Conservation (phyloP, 768 basidiomycete species). For the Lactarius indigo region DNA sequence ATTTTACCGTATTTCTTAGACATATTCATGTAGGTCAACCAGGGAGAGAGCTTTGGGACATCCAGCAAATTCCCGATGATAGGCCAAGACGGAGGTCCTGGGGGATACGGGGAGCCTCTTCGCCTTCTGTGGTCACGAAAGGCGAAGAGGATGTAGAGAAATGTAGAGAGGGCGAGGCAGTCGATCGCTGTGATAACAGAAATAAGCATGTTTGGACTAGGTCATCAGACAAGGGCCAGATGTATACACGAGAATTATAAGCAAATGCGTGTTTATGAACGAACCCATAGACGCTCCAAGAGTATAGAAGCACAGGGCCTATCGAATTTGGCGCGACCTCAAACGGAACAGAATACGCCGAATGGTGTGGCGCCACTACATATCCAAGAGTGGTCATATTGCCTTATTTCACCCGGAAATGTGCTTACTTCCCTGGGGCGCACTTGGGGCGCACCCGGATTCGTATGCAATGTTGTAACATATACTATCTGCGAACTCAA, state of each 20-base stretch:
- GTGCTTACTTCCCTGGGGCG: too few relatives aligned
- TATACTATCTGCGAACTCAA: too few relatives aligned
- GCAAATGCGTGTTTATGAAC: not conserved
- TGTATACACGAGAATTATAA: not conserved
- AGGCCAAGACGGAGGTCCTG: not conserved
- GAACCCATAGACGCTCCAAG: not conserved
- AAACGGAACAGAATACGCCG: too few relatives aligned
- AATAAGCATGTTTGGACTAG: not conserved
- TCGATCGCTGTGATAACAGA: not conserved
- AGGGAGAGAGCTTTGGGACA: not conserved
- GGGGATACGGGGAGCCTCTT: not conserved
- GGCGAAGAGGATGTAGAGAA: not conserved
- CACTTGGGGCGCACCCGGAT: too few relatives aligned
- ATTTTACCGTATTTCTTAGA: not conserved
- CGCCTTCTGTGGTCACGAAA: not conserved
- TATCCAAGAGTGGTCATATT: too few relatives aligned
- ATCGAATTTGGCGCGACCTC: too few relatives aligned
- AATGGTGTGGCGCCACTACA: too few relatives aligned
- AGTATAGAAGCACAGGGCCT: too few relatives aligned
- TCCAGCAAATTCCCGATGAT: conserved; percentile 6
- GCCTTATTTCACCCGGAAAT: too few relatives aligned
- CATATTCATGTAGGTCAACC: not conserved
- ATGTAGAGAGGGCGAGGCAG: not conserved
- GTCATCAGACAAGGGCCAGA: not conserved
- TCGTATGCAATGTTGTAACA: too few relatives aligned